phyloP scores from a whole-genome alignment of 164 flowering plant genomes.

The Houttuynia cordata region DNA sequence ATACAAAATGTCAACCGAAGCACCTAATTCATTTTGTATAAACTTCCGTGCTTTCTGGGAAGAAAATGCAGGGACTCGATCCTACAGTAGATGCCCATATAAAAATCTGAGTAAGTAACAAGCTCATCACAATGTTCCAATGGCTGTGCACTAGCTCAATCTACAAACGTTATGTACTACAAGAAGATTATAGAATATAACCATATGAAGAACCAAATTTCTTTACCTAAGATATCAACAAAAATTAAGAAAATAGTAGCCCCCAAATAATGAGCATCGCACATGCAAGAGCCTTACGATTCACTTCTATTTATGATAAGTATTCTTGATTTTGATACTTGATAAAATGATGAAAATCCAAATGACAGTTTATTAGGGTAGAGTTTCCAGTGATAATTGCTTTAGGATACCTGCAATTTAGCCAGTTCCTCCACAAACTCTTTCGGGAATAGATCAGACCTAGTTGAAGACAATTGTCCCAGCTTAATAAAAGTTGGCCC shows the following conservation, averaged over 20 bases:
- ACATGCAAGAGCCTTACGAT: not conserved
- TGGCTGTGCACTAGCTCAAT: not conserved
- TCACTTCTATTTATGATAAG: not conserved
- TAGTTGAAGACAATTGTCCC: conserved; percentile 86
- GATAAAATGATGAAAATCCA: not conserved
- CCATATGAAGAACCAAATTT: not conserved
- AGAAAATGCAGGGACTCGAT: conserved; percentile 90
- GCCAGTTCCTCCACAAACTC: conserved; percentile 94
- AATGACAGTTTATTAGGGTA: not conserved
- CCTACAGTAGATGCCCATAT: conserved; percentile 32
- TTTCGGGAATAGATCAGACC: conserved; percentile 86
- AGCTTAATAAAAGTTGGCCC: conserved; percentile 97
- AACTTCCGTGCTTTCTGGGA: conserved; percentile 59
- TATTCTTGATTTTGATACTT: too few species aligned
- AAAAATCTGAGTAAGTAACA: not conserved
- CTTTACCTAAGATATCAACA: too few species aligned
- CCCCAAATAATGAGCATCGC: not conserved
- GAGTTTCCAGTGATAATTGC: too few species aligned
- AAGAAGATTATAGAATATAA: too few species aligned
- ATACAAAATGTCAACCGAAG: conserved; percentile 51
- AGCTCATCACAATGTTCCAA: not conserved
- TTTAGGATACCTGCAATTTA: conserved; percentile 71
- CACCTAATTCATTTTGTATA: conserved; percentile 73
- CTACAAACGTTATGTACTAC: too few species aligned
- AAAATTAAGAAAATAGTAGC: not conserved